Conservation (phyloP, 768 basidiomycete species). For the Cystobasidium onofrii region DNA sequence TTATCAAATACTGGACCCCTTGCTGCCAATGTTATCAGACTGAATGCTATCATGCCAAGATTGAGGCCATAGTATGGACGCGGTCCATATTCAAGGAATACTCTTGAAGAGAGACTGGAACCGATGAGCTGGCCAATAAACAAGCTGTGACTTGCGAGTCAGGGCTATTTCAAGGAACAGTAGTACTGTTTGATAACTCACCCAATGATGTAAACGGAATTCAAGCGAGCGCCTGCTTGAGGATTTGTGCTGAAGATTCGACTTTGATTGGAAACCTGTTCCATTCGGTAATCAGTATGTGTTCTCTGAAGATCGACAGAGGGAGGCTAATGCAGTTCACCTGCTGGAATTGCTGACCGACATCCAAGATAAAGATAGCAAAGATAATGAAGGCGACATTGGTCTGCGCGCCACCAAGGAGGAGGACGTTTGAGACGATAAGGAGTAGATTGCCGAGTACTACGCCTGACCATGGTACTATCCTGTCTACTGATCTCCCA, state of each 20-base stretch:
- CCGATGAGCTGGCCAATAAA: slow-evolving; percentile 30
- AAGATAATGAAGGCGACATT: slow-evolving; percentile 21
- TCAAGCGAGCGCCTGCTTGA: slow-evolving; percentile 25
- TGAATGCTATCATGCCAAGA: slow-evolving; percentile 10
- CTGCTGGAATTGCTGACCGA: slow-evolving; percentile 28
- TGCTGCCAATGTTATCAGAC: background rate
- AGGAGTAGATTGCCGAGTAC: slow-evolving; percentile 51
- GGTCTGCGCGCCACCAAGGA: slow-evolving; percentile 2
- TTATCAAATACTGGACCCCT: slow-evolving; percentile 10
- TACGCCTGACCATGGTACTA: slow-evolving; percentile 71
- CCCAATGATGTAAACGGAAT: slow-evolving; percentile 24
- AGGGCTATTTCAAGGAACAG: background rate
- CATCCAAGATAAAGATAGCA: slow-evolving; percentile 6
- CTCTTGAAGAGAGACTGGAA: background rate
- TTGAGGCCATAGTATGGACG: slow-evolving; percentile 14
- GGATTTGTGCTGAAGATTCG: slow-evolving; percentile 24
- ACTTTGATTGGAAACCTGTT: slow-evolving; percentile 17
- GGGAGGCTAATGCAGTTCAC: background rate
- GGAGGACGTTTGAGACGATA: background rate
- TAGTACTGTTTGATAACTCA: background rate
- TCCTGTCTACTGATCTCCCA: slow-evolving; percentile 60
- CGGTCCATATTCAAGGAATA: slow-evolving; percentile 1
- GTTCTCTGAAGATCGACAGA: background rate
- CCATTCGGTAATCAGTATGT: background rate
- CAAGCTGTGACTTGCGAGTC: background rate